Evolutionary conservation across 352 stramenopile genomes (phyloP).

Genomic region (Phytopythium chamaehyphon): DNA sequence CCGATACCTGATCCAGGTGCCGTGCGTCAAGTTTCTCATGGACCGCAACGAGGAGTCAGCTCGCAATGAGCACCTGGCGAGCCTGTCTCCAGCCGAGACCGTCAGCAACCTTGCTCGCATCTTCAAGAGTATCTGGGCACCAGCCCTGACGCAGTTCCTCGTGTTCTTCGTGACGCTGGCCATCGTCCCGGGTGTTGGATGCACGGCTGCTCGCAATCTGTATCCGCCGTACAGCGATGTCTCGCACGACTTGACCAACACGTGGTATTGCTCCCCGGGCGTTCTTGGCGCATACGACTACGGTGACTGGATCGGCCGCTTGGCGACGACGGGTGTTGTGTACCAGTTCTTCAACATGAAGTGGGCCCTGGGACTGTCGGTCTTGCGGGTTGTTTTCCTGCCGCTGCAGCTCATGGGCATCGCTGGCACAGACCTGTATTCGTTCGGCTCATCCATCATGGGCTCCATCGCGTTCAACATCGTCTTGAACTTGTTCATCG

Average conservation of each 20-base stretch:
- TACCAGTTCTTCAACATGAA: slow-evolving; percentile 40
- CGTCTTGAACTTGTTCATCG: slow-evolving; percentile 31
- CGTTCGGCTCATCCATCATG: slow-evolving; percentile 20
- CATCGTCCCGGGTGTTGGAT: slow-evolving; percentile 14
- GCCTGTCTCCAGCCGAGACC: slow-evolving; percentile 8
- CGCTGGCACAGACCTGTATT: slow-evolving; percentile 31
- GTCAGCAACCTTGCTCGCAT: slow-evolving; percentile 29
- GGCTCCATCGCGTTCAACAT: slow-evolving; percentile 21
- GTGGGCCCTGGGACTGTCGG: slow-evolving; percentile 20
- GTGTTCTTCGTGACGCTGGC: slow-evolving; percentile 33
- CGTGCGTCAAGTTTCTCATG: slow-evolving; percentile 36
- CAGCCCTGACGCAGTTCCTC: slow-evolving; percentile 33
- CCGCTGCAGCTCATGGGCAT: slow-evolving; percentile 39
- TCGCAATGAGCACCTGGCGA: slow-evolving; percentile 16
- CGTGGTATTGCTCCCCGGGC: slow-evolving; percentile 37
- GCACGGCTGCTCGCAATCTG: slow-evolving; percentile 16
- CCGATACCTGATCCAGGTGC: slow-evolving; percentile 15
- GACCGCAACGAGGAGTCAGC: slow-evolving; percentile 30
- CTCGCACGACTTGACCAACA: slow-evolving; percentile 3
- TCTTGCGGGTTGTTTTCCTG: slow-evolving; percentile 33
- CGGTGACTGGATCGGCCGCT: slow-evolving; percentile 36
- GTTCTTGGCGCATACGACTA: slow-evolving; percentile 46
- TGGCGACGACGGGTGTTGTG: slow-evolving; percentile 29
- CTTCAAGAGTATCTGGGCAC: slow-evolving; percentile 39
- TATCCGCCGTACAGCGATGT: slow-evolving; percentile 11